Conservation (phyloP, 2,329 filamentous ascomycete genomes). For the Myriosclerotinia duriaeana region DNA sequence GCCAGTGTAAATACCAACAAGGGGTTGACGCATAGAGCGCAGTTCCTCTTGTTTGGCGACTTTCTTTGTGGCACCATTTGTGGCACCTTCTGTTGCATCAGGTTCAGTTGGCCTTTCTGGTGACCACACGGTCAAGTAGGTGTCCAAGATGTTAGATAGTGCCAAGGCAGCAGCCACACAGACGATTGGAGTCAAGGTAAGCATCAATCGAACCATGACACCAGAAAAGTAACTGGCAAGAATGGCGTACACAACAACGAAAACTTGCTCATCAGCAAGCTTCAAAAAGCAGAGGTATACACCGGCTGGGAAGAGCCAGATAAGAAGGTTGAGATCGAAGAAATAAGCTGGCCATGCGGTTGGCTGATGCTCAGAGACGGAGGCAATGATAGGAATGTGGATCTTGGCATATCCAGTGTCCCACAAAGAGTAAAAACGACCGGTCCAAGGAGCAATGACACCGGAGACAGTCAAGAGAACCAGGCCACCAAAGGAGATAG, state of each 20-base stretch:
- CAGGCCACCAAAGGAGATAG: constrained; percentile 70
- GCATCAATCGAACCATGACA: constrained; percentile 99
- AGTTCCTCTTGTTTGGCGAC: constrained; percentile 56
- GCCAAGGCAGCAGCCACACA: constrained; percentile 92
- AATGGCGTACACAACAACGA: constrained; percentile 95
- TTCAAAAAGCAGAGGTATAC: constrained; percentile 98
- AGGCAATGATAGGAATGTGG: constrained; percentile 98
- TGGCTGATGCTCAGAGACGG: constrained; percentile 98
- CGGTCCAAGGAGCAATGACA: constrained; percentile 94
- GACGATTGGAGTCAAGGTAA: constrained; percentile 93
- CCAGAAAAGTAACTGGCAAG: constrained; percentile 97
- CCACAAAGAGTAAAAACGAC: constrained; percentile 98
- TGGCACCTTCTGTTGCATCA: constrained; percentile 44
- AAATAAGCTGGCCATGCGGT: constrained; percentile 99
- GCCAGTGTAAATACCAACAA: constrained; percentile 79
- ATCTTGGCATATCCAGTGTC: constrained; percentile 99
- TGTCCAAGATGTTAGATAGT: constrained; percentile 83
- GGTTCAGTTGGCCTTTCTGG: constrained; percentile 53
- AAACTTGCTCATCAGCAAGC: constrained; percentile 93
- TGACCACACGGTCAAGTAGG: constrained; percentile 68
- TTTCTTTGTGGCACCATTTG: constrained; percentile 50
- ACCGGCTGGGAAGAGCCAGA: constrained; percentile 98
- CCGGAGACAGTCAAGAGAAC: constrained; percentile 84
- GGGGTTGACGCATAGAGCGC: constrained; percentile 67
- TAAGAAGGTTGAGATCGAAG: constrained; percentile 96